phyloP scores from a whole-genome alignment of 1,284 basidiomycete species.

The Irpex sp. region DNA sequence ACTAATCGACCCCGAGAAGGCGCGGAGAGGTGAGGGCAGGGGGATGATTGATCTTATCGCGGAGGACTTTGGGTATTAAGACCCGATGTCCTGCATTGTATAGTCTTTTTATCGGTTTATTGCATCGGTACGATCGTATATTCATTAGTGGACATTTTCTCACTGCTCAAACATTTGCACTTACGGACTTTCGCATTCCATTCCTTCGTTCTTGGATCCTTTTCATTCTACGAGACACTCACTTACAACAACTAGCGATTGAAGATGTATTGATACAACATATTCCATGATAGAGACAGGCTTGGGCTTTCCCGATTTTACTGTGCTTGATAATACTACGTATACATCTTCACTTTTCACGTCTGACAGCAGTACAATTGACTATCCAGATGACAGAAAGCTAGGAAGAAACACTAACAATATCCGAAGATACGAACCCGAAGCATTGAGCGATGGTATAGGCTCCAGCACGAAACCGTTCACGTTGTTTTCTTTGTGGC shows the following conservation, averaged over 20 bases:
- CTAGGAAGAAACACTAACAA: too few relatives aligned
- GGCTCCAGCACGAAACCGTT: too few relatives aligned
- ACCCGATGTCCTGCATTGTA: background rate
- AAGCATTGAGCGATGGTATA: too few relatives aligned
- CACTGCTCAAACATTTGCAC: background rate
- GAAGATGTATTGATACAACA: background rate
- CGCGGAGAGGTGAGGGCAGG: slow-evolving; percentile 57
- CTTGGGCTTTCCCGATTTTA: background rate
- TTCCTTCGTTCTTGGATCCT: background rate
- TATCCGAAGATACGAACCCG: too few relatives aligned
- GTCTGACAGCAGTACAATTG: too few relatives aligned
- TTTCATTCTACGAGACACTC: background rate
- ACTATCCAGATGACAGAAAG: too few relatives aligned
- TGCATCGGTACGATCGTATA: background rate
- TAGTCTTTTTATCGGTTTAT: background rate
- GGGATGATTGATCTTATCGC: slow-evolving; percentile 61
- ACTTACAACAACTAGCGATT: background rate
- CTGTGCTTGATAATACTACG: background rate
- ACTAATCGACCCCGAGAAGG: slow-evolving; percentile 55
- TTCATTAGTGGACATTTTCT: background rate
- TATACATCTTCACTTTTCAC: too few relatives aligned
- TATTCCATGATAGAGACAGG: background rate
- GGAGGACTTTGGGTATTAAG: slow-evolving; percentile 66
- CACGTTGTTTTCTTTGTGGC: too few relatives aligned
- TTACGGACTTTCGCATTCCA: background rate